Evolutionary conservation across 2,329 filamentous ascomycete species (phyloP).

Genomic region (Aspergillus texensis): DNA sequence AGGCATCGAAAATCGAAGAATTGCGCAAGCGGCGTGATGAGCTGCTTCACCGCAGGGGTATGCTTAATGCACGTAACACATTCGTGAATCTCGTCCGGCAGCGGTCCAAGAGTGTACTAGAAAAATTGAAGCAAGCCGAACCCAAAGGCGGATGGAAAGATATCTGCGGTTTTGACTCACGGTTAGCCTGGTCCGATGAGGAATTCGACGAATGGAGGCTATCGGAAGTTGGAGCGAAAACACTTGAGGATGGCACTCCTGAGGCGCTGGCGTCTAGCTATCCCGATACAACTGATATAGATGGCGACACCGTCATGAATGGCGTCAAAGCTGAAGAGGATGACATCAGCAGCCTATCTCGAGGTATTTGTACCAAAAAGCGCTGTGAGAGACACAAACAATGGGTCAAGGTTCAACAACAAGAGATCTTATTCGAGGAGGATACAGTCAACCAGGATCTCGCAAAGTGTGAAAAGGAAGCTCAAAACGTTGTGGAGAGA

Average conservation of each 20-base stretch:
- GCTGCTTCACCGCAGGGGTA: constrained; percentile 39
- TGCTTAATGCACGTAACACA: constrained; percentile 45
- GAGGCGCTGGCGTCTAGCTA: constrained; percentile 34
- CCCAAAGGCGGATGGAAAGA: constrained; percentile 52
- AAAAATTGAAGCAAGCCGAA: constrained; percentile 47
- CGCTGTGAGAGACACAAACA: constrained; percentile 52
- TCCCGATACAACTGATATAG: constrained; percentile 27
- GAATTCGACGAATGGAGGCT: constrained; percentile 52
- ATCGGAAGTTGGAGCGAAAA: constrained; percentile 40
- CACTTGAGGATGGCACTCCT: constrained; percentile 42
- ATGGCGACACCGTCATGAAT: constrained; percentile 41
- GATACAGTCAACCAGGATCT: constrained; percentile 43
- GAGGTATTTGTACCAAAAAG: constrained; percentile 51
- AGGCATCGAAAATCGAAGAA: constrained; percentile 42
- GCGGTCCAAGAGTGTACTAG: constrained; percentile 45
- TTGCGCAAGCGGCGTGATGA: constrained; percentile 37
- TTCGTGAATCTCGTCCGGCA: constrained; percentile 48
- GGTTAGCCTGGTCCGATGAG: constrained; percentile 51
- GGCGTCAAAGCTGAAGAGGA: constrained; percentile 32
- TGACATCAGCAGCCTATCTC: constrained; percentile 36
- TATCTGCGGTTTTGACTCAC: constrained; percentile 52
- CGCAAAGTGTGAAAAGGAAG: constrained; percentile 42
- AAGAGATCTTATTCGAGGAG: constrained; percentile 49
- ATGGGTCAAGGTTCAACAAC: constrained; percentile 51
- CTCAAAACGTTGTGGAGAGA: constrained; percentile 45